Base-by-base conservation (phyloP, 345 rosid genomes). In the Eucalyptus erythrocorys region DNA sequence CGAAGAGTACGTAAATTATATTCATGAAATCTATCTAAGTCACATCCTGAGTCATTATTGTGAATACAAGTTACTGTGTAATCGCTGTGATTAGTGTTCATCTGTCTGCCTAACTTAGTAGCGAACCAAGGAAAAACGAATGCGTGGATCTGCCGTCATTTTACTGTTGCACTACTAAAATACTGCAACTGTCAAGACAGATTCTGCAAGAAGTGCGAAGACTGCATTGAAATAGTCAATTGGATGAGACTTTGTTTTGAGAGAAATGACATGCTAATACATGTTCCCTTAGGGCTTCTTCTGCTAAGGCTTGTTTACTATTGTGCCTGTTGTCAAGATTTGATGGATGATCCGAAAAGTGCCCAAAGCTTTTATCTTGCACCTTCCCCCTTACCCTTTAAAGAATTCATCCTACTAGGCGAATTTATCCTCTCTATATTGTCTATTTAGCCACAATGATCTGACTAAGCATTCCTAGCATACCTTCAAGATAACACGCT, bases 1-100 rank as follows among this genome's bases (percentile, higher is more conserved):
- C 96, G 94, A 14, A 84, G 98, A 94, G 99, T 97, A 96, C 30
- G 87, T 2, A 16, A 68, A 8, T n/a, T 32, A 27, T 32, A 3
- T 42, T 48, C 64, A 15, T 13, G 21, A 34, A 26, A 8, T 53
- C 37, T 50, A 30, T 34, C 30, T 27, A 47, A 71, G 16, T 71
- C 66, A 24, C 51, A 40, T 76, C 47, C 84, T 76, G 84, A 76
- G 30, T 76, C 81, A 71, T 71, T 40, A 40, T 76, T 24, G 26
- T 10, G 82, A 76, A 40, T 76, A 2, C 82, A 76, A 76, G 82
- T 76, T 11, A 76, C 47, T 5, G 30, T 76, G 47, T 40, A 0
- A 76, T 40, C 9, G 9, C 15, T 76, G 84, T 13, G 27, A 26
- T 37, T 40, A 76, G 4, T 76, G 47, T 76, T 76, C 47, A 76